Evolutionary conservation across 371 early-diverging fungal genomes (phyloP).

Genomic region (Actinomortierella wolfii): DNA sequence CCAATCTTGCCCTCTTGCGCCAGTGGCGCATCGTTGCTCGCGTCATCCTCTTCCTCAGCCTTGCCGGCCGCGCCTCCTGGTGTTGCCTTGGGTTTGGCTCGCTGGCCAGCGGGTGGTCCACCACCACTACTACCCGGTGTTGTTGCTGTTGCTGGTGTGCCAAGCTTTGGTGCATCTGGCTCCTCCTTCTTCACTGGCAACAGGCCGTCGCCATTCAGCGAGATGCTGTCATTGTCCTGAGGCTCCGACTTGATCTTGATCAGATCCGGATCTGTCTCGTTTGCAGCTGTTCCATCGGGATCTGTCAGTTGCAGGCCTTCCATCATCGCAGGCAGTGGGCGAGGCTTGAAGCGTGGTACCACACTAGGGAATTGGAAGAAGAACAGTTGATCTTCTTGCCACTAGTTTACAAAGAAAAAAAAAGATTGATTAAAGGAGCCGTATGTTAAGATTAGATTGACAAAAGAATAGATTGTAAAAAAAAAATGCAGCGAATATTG

Average conservation of each 20-base stretch:
- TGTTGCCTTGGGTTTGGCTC: conserved; percentile 23
- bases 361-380: conserved; percentile 47
- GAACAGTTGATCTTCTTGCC: conserved; percentile 30
- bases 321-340: conserved; percentile 13
- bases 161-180: too few relatives aligned
- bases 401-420: not conserved
- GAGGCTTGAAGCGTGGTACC: conserved; percentile 36
- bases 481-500: too few relatives aligned
- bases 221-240: conserved; percentile 1
- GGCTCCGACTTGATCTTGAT: conserved; percentile 24
- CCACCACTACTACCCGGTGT: conserved; percentile 7
- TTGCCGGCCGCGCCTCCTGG: conserved; percentile 9
- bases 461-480: too few relatives aligned
- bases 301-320: too few relatives aligned
- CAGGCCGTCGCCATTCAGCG: too few relatives aligned
- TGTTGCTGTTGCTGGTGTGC: too few relatives aligned
- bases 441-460: too few relatives aligned
- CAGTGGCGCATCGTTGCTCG: conserved; percentile 28
- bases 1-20: conserved; percentile 67
- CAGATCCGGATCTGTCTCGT: not conserved
- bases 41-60: conserved; percentile 42
- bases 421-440: not conserved
- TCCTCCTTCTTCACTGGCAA: too few relatives aligned
- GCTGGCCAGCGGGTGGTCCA: conserved; percentile 22
- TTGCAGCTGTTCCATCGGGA: too few relatives aligned